Percentiles rank a stretch among this genome's conserved stretches.
Conservation (phyloP, 1,284 basidiomycete genomes). For the Cutaneotrichosporon cavernicola region DNA sequence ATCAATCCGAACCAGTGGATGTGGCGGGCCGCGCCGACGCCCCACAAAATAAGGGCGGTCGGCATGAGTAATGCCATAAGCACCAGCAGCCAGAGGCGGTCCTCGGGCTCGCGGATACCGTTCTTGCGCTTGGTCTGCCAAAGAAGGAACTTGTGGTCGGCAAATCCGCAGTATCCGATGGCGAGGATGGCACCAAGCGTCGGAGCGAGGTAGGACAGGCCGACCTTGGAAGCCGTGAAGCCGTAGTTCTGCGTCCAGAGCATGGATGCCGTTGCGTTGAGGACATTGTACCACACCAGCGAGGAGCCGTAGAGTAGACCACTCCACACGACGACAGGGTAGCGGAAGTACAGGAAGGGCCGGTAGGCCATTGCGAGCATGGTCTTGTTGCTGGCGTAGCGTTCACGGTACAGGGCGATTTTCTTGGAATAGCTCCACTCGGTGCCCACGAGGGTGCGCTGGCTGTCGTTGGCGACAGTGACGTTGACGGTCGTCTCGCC, state of each 20-base stretch:
- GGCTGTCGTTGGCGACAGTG: not conserved
- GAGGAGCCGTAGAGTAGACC: constrained; percentile 27
- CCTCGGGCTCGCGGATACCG: constrained; percentile 38
- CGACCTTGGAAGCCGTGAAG: constrained; percentile 25
- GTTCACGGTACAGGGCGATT: constrained; percentile 19
- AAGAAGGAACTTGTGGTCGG: constrained; percentile 25
- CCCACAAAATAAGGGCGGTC: constrained; percentile 32
- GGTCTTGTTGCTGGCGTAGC: constrained; percentile 12
- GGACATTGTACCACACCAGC: constrained; percentile 31
- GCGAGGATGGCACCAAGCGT: constrained; percentile 28
- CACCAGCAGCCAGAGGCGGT: constrained; percentile 30
- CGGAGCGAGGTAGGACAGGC: constrained; percentile 31
- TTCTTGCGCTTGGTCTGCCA: constrained; percentile 24
- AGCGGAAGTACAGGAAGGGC: constrained; percentile 22
- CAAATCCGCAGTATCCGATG: constrained; percentile 18
- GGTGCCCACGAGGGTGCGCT: constrained; percentile 11
- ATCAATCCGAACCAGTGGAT: constrained; percentile 35
- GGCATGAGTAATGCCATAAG: constrained; percentile 30
- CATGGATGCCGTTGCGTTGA: constrained; percentile 29
- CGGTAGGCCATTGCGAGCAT: constrained; percentile 24
- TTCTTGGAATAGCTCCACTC: constrained; percentile 11
- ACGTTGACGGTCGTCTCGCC: not conserved
- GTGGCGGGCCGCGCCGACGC: constrained; percentile 31
- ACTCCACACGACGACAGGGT: constrained; percentile 28
- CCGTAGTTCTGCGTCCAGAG: constrained; percentile 19